phyloP scores from a whole-genome alignment of 1,284 basidiomycete genomes.

The Polyporus tsugae region DNA sequence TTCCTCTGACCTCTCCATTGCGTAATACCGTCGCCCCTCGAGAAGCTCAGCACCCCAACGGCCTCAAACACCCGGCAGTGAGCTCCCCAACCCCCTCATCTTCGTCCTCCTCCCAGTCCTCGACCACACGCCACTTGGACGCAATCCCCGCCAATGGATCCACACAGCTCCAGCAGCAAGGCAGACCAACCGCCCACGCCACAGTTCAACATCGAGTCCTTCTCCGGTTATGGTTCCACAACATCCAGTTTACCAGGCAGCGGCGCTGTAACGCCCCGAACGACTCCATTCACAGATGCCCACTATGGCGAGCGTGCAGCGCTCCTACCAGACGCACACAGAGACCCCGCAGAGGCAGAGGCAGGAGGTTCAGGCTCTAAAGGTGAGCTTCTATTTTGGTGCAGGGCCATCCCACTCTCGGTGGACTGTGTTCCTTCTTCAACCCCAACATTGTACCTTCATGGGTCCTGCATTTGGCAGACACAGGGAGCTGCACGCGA shows the following conservation, averaged over 20 bases:
- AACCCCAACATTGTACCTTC: background rate
- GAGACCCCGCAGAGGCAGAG: slow-evolving; percentile 7
- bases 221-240: slow-evolving; percentile 4
- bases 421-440: too few species aligned
- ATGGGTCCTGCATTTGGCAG: background rate
- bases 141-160: background rate
- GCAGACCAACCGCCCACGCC: background rate
- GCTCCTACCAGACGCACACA: slow-evolving; percentile 1
- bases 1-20: background rate
- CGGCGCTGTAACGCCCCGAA: slow-evolving; percentile 12
- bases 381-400: slow-evolving; percentile 6
- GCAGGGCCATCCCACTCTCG: too few species aligned
- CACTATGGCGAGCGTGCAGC: slow-evolving; percentile 2
- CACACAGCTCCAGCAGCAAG: background rate
- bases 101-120: background rate
- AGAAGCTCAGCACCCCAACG: background rate
- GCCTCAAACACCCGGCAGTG: background rate
- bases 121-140: background rate
- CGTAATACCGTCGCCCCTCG: background rate
- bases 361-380: background rate
- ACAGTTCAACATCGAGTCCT: background rate
- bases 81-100: background rate
- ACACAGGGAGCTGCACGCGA: background rate
- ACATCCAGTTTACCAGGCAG: slow-evolving; percentile 10
- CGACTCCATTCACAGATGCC: background rate